Base-by-base conservation (phyloP, 208 protist species). In the Kentomonas sorsogonicus region DNA sequence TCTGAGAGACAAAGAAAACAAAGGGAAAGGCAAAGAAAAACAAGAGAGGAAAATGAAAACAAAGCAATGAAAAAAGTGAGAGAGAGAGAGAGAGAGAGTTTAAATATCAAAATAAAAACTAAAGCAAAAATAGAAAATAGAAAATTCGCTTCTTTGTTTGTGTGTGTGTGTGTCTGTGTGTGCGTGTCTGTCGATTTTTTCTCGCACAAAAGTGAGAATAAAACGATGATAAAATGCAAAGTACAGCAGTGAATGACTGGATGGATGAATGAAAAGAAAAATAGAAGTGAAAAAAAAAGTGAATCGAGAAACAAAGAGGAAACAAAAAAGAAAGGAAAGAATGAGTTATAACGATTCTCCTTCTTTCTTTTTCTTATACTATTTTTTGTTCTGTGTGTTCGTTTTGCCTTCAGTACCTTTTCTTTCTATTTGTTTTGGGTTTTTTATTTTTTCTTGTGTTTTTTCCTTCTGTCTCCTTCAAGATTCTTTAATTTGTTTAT, bases 361-460 rank as follows among this genome's bases (percentile, higher is more conserved):
- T 52, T 52, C 11, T 47, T 27, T 26, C 16, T 47, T 15, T n/a
- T n/a, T n/a, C n/a, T n/a, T n/a, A n/a, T n/a, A n/a, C n/a, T n/a
- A n/a, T n/a, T n/a, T 47, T 5, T 15, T 47, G 23, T 18, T 18
- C n/a, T 47, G n/a, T 47, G 23, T 47, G n/a, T 20, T 15, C 16
- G 23, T 47, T 15, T 18, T 5, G 5, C 5, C 9, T 18, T 5
- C 4, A 20, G n/a, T 15, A 20, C 23, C 4, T 0, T 5, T 66
- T 55, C 48, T 69, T 63, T 50, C 48, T 53, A 5, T 56, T 31
- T 26, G 1, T 4, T 36, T 56, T 54, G 10, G 9, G 36, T 56
- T 56, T 16, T 29, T 53, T 22, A 41, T 29, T 13, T 16, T 25
- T 20, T 6, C 6, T 9, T 13, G 0, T 51, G 13, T 13, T 41